phyloP scores from a whole-genome alignment of 106 monocot species.

The Dioscorea alata region DNA sequence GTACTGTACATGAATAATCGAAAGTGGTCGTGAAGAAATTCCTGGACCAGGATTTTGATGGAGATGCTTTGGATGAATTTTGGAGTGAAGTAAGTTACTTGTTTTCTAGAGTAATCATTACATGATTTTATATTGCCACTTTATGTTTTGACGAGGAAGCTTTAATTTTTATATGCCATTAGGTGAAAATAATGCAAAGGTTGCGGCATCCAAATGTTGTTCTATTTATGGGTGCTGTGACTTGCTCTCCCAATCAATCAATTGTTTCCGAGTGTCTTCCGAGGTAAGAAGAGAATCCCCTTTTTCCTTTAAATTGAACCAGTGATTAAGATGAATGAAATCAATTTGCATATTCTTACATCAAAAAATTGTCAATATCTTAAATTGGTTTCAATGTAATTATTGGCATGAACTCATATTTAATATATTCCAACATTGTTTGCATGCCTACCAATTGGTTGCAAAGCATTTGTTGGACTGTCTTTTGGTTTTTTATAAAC shows the following conservation, averaged over 20 bases:
- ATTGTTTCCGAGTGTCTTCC: conserved; percentile 97
- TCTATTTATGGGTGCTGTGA: conserved; percentile 95
- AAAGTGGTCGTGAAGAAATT: conserved; percentile 99
- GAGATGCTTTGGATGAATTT: conserved; percentile 96
- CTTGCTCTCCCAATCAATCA: conserved; percentile 89
- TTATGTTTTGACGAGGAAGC: not conserved
- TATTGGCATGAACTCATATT: too few species aligned
- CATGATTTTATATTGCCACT: not conserved
- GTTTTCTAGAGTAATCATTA: not conserved
- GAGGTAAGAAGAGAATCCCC: conserved; percentile 36
- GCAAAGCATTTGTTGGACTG: too few species aligned
- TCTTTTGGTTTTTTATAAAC: too few species aligned
- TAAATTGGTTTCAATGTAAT: too few species aligned
- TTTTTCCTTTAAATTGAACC: not conserved
- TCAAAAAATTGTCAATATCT: too few species aligned
- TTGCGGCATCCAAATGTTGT: conserved; percentile 98
- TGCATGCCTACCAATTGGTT: too few species aligned
- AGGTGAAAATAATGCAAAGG: conserved; percentile 96
- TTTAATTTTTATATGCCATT: conserved; percentile 3
- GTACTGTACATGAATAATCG: conserved; percentile 40
- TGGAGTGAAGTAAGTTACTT: conserved; percentile 67
- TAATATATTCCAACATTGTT: too few species aligned
- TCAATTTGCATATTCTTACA: too few species aligned
- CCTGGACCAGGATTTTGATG: conserved; percentile 92
- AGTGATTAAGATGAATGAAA: too few species aligned